Conservation (phyloP, 2,329 filamentous ascomycete genomes). For the Gaeumannomyces sp. region DNA sequence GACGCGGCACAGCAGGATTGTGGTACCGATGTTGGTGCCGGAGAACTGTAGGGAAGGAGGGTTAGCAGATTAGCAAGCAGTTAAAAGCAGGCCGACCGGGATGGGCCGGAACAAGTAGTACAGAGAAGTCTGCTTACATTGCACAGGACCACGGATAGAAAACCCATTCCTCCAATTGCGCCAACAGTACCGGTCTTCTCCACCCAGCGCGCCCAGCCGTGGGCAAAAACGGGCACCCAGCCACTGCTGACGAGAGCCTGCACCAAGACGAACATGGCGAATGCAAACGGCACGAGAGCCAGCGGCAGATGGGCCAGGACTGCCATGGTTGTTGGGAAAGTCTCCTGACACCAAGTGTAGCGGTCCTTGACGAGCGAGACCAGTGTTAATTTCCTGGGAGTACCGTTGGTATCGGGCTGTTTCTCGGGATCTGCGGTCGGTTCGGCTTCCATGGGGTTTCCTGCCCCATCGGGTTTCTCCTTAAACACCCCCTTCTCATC, state of each 20-base stretch:
- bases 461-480: no score
- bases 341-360: constrained; percentile 59
- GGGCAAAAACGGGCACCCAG: constrained; percentile 67
- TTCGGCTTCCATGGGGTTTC: background rate
- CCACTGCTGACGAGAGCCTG: constrained; percentile 68
- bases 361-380: constrained; percentile 38
- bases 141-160: constrained; percentile 63
- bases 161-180: constrained; percentile 65
- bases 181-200: constrained; percentile 62
- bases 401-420: background rate
- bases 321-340: constrained; percentile 62
- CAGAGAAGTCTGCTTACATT: constrained; percentile 48
- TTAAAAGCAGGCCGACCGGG: no score
- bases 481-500: background rate
- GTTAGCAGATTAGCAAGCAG: no score
- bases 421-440: background rate
- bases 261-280: constrained; percentile 70
- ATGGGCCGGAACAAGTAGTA: background rate
- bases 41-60: constrained; percentile 48
- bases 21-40: constrained; percentile 71
- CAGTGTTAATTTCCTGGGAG: constrained; percentile 33
- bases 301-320: constrained; percentile 62
- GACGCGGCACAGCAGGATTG: constrained; percentile 64
- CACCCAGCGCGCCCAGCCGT: constrained; percentile 71
- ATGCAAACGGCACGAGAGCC: constrained; percentile 63